Conservation (phyloP, 768 basidiomycete species). For the Xanthoconium stramineum region DNA sequence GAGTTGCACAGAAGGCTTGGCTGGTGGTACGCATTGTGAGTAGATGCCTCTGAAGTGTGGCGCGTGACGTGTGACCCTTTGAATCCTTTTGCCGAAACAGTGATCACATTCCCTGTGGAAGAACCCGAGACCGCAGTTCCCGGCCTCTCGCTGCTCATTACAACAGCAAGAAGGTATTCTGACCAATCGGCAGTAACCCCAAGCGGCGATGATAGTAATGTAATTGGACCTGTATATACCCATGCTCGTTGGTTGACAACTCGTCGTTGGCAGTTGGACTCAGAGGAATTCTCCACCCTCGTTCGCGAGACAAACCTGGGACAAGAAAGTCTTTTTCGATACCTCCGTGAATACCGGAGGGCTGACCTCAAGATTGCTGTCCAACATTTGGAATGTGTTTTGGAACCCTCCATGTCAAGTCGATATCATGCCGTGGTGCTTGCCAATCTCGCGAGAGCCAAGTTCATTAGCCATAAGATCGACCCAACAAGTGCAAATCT, state of each 20-base stretch:
- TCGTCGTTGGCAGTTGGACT: neutral
- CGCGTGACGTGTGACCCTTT: too few species aligned
- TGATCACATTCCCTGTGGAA: neutral
- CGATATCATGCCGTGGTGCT: neutral
- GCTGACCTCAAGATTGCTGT: neutral
- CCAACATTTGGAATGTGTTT: neutral
- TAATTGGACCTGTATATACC: too few species aligned
- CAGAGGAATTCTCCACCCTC: neutral
- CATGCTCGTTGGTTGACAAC: neutral
- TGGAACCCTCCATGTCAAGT: neutral
- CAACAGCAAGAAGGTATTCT: neutral
- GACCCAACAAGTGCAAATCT: neutral
- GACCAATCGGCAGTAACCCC: neutral
- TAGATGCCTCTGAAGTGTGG: neutral
- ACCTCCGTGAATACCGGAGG: neutral
- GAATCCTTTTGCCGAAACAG: neutral
- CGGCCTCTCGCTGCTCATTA: neutral
- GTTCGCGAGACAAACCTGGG: neutral
- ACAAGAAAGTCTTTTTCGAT: neutral
- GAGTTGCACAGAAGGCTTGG: neutral
- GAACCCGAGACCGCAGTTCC: neutral
- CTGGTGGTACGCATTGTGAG: neutral
- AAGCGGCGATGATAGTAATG: neutral
- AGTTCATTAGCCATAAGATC: neutral
- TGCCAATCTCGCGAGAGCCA: neutral